Conservation (phyloP, 495 filamentous ascomycete species). For the Aspergillus cavernicola region DNA sequence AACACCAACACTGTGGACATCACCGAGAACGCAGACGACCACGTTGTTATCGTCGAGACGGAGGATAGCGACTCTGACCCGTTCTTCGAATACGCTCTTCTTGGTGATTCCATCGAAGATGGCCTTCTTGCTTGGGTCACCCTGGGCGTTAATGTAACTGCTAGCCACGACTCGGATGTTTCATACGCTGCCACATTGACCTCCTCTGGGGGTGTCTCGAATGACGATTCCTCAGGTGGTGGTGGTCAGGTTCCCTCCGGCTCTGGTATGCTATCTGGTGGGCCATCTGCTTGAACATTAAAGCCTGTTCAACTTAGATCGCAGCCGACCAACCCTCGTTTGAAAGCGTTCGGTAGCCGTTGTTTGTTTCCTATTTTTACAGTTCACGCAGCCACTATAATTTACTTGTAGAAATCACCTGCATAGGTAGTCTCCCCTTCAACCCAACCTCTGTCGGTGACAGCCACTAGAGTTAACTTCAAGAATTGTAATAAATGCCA, state of each 20-base stretch:
- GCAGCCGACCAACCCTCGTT: too few species aligned
- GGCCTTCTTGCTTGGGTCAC: conserved; percentile 56
- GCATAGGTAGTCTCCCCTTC: too few species aligned
- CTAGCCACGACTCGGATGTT: conserved; percentile 14
- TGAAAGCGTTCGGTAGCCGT: too few species aligned
- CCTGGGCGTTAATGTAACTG: conserved; percentile 49
- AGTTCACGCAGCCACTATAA: too few species aligned
- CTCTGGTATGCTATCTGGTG: neutral
- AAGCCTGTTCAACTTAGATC: too few species aligned
- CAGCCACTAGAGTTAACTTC: too few species aligned
- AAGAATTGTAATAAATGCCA: too few species aligned
- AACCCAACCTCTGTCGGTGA: too few species aligned
- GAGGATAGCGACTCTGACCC: conserved; percentile 50
- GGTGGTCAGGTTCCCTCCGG: neutral
- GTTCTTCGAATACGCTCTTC: conserved; percentile 50
- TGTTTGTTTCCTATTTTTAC: too few species aligned
- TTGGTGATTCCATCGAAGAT: conserved; percentile 51
- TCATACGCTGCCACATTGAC: neutral
- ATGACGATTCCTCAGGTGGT: neutral
- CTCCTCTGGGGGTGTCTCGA: neutral
- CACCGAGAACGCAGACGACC: conserved; percentile 48
- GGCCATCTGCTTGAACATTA: neutral
- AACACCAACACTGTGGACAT: conserved; percentile 47
- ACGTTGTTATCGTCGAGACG: conserved; percentile 42
- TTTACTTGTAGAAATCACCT: too few species aligned